Percentiles rank a stretch among this genome's conserved stretches.
These are phyloP conservation scores for Venturia carpophila DNA, from an alignment of 2,329 filamentous ascomycete species.

Conservation along the genomic window DNA sequence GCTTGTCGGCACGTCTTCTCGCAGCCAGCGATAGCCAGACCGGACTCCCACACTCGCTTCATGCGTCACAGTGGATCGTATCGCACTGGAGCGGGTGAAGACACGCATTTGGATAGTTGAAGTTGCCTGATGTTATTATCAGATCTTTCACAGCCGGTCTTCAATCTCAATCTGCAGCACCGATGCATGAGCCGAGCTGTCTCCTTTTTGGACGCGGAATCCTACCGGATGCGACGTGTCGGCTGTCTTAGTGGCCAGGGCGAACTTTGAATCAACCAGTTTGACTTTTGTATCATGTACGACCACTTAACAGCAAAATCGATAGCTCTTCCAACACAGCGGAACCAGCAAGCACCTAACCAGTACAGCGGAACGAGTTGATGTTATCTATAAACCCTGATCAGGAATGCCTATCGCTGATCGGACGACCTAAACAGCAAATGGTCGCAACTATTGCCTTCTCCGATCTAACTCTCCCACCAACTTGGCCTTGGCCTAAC, in stretches of 20 bases:
- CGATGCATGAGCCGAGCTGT: not conserved
- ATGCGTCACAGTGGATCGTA: not conserved
- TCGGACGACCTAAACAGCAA: not conserved
- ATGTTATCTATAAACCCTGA: too few species aligned
- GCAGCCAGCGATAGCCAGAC: not conserved
- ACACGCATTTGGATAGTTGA: not conserved
- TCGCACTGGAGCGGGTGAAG: not conserved
- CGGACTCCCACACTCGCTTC: too few species aligned
- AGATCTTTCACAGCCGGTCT: not conserved
- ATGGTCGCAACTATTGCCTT: not conserved
- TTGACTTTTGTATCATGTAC: not conserved
- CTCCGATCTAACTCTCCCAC: not conserved
- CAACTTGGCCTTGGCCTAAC: not conserved
- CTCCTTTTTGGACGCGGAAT: not conserved
- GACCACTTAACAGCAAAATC: not conserved
- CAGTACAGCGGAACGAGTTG: not conserved
- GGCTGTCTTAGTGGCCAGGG: not conserved
- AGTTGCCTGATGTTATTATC: not conserved
- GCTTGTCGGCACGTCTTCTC: not conserved
- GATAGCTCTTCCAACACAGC: not conserved
- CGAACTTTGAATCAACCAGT: not conserved
- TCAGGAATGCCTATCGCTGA: not conserved
- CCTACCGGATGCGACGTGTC: not conserved
- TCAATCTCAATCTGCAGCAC: not conserved
- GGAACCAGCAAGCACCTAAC: not conserved